Evolutionary conservation across 495 filamentous ascomycete species (phyloP).

Genomic region (Trichoderma orchidacearum): DNA sequence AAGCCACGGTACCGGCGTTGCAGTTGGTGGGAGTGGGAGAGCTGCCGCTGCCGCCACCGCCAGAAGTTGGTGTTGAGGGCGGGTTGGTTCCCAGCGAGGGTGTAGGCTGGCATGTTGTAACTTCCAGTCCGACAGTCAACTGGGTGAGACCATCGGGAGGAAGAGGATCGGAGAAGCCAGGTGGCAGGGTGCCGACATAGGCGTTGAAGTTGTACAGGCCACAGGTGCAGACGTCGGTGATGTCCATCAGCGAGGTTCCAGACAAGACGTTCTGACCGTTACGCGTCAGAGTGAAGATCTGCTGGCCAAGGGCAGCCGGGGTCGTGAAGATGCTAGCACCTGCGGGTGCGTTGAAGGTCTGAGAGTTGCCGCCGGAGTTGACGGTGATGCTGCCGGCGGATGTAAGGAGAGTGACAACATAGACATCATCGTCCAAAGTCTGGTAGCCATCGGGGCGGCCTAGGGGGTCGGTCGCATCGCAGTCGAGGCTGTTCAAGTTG

Average conservation of each 20-base stretch:
- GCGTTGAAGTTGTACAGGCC: constrained; percentile 55
- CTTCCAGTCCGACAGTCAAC: background rate
- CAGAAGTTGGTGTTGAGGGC: background rate
- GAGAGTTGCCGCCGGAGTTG: constrained; percentile 30
- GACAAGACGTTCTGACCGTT: constrained; percentile 27
- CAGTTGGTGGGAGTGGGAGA: background rate
- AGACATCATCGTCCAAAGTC: constrained; percentile 38
- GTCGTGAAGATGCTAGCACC: constrained; percentile 36
- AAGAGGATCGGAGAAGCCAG: constrained; percentile 25
- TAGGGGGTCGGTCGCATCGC: constrained; percentile 41
- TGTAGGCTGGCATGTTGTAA: background rate
- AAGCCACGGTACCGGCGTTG: background rate
- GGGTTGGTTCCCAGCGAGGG: background rate
- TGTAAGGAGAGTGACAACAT: constrained; percentile 41
- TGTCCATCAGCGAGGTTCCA: constrained; percentile 41
- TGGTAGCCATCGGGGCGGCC: constrained; percentile 43
- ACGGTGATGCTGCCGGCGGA: constrained; percentile 30
- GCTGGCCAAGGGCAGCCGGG: constrained; percentile 40
- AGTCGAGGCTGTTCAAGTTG: constrained; percentile 30
- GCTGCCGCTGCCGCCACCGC: no score
- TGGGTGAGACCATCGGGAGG: constrained; percentile 16
- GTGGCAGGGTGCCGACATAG: constrained; percentile 37
- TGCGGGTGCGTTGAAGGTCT: constrained; percentile 34
- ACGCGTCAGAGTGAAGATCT: constrained; percentile 36
- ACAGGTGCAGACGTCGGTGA: constrained; percentile 37